Conservation (phyloP, 345 rosid genomes). For the Populus deltoides region DNA sequence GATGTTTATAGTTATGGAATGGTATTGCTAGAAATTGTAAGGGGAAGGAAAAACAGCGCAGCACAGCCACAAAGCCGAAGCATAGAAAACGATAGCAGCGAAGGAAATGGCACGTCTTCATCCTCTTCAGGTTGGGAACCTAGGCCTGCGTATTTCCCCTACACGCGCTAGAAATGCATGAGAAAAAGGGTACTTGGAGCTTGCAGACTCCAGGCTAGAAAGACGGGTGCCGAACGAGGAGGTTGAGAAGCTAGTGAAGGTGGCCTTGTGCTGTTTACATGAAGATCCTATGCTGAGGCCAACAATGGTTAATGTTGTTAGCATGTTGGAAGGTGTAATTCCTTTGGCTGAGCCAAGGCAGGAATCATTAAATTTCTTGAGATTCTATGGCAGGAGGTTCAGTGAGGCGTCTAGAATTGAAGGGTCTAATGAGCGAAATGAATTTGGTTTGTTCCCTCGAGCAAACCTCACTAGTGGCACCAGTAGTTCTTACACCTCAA, state of each 20-base stretch:
- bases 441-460: conserved; percentile 24
- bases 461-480: conserved; percentile 33
- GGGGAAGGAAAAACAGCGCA: conserved; percentile 5
- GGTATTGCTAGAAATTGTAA: too few relatives aligned
- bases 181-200: conserved; percentile 57
- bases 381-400: conserved; percentile 74
- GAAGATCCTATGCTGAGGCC: conserved; percentile 27
- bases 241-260: conserved; percentile 18
- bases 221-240: conserved; percentile 54
- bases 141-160: conserved; percentile 53
- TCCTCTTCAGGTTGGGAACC: conserved; percentile 2
- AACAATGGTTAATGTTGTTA: conserved; percentile 20
- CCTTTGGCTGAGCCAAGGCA: conserved; percentile 57
- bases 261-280: conserved; percentile 26
- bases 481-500: conserved; percentile 32
- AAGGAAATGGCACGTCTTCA: conserved; percentile 16
- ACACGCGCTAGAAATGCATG: conserved; percentile 28
- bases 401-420: conserved; percentile 65
- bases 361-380: conserved; percentile 73
- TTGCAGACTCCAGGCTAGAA: conserved; percentile 75
- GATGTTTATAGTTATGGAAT: conserved; percentile 4
- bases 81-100: conserved; percentile 11
- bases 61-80: conserved; percentile 8
- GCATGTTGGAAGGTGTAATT: conserved; percentile 2
- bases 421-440: conserved; percentile 34